A percentile compares a stretch with the other conserved stretches of the same genome.
These are phyloP conservation scores for Umbelopsis sp. DNA, from an alignment of 371 early-diverging fungal genomes.

Conservation along the genomic window DNA sequence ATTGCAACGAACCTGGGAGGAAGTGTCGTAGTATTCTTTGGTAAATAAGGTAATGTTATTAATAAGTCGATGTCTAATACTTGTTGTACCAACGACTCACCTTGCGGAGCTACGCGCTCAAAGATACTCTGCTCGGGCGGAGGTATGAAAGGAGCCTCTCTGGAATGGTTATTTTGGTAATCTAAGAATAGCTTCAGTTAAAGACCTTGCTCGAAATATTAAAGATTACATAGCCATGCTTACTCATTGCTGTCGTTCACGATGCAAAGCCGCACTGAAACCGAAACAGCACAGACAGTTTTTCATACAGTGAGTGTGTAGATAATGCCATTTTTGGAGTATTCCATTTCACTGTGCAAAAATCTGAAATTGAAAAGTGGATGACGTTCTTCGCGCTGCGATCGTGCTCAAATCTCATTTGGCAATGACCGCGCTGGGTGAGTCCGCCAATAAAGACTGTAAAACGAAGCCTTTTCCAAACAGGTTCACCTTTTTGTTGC, in stretches of 20 bases:
- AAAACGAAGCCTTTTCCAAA: neutral
- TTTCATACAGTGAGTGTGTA: too few relatives aligned
- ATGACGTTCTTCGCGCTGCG: too few relatives aligned
- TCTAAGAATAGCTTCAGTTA: neutral
- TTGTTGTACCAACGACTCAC: neutral
- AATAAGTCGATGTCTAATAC: neutral
- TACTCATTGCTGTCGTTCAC: too few relatives aligned
- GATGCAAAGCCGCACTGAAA: too few relatives aligned
- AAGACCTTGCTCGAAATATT: too few relatives aligned
- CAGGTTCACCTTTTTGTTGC: slow-evolving; percentile 11
- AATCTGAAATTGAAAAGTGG: too few relatives aligned
- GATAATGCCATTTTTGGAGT: too few relatives aligned
- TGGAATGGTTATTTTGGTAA: neutral
- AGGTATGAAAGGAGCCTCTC: neutral
- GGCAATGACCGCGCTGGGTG: neutral
- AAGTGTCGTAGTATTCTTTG: neutral
- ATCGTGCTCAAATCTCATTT: slow-evolving; percentile 18
- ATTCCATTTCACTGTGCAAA: too few relatives aligned
- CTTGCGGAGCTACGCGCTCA: slow-evolving; percentile 8
- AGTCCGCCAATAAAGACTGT: neutral
- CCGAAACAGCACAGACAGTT: too few relatives aligned
- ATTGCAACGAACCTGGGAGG: neutral
- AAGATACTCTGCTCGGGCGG: slow-evolving; percentile 7
- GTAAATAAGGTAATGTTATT: neutral
- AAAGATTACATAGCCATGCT: too few relatives aligned